Percentiles rank a stretch among this genome's conserved stretches.
Conservation (phyloP, 2,329 filamentous ascomycete species). For the Calonectria multiphialidica region DNA sequence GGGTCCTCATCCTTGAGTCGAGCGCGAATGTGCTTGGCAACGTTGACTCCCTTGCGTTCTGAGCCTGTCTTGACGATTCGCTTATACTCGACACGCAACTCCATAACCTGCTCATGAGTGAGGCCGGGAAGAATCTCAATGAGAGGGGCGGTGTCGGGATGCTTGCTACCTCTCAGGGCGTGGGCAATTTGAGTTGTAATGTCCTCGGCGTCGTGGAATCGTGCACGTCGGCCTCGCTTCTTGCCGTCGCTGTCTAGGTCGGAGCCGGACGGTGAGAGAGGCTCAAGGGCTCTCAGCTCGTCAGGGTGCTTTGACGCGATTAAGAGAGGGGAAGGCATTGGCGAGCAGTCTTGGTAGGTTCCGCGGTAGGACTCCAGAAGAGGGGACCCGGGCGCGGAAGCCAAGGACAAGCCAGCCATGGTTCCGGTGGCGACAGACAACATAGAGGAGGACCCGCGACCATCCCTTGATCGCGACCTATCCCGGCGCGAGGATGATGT, state of each 20-base stretch:
- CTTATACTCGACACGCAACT: slow-evolving; percentile 92
- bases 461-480: slow-evolving; percentile 35
- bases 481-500: slow-evolving; percentile 30
- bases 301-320: slow-evolving; percentile 60
- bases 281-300: slow-evolving; percentile 61
- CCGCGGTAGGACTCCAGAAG: slow-evolving; percentile 93
- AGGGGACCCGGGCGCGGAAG: slow-evolving; percentile 80
- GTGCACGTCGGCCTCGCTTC: slow-evolving; percentile 67
- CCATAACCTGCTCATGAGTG: slow-evolving; percentile 88
- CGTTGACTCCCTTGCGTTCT: slow-evolving; percentile 82
- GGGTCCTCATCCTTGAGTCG: slow-evolving; percentile 79
- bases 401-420: slow-evolving; percentile 57
- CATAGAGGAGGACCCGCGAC: slow-evolving; percentile 54
- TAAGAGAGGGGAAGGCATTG: slow-evolving; percentile 88
- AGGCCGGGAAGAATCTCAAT: slow-evolving; percentile 88
- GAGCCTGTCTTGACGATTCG: slow-evolving; percentile 83
- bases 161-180: slow-evolving; percentile 76
- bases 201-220: slow-evolving; percentile 88
- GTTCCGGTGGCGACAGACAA: slow-evolving; percentile 59
- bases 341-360: slow-evolving; percentile 93
- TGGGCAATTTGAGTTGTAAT: slow-evolving; percentile 83
- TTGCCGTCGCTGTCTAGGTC: slow-evolving; percentile 58
- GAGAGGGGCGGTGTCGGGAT: slow-evolving; percentile 77
- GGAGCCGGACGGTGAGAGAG: slow-evolving; percentile 65
- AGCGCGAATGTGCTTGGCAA: slow-evolving; percentile 86